phyloP scores from a whole-genome alignment of 1,284 basidiomycete species.

The Papiliotrema laurentii region DNA sequence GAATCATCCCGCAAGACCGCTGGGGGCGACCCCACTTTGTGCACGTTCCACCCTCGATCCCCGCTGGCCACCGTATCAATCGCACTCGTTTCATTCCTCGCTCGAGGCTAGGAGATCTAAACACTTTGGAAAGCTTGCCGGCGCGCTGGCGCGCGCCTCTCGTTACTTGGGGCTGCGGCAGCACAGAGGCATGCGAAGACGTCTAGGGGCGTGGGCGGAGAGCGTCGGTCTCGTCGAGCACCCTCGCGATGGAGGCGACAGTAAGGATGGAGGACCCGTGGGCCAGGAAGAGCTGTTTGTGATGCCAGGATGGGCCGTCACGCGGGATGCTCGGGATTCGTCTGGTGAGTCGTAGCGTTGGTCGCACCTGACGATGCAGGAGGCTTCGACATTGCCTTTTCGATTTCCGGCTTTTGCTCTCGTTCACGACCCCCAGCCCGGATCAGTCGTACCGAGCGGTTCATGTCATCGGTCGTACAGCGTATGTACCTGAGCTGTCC shows the following conservation, averaged over 20 bases:
- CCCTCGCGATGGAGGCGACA: not conserved
- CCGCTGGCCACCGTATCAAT: too few relatives aligned
- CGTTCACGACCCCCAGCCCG: slow-evolving; percentile 59
- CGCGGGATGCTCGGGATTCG: slow-evolving; percentile 9
- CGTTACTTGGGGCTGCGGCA: slow-evolving; percentile 5
- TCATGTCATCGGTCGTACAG: slow-evolving; percentile 71
- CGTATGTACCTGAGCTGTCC: slow-evolving; percentile 49
- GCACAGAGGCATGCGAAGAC: slow-evolving; percentile 54
- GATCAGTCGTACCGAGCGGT: slow-evolving; percentile 65
- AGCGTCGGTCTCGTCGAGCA: slow-evolving; percentile 5
- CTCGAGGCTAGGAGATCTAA: too few relatives aligned
- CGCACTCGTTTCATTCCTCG: too few relatives aligned
- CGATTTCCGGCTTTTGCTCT: slow-evolving; percentile 68
- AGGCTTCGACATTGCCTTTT: slow-evolving; percentile 64
- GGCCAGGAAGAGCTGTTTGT: slow-evolving; percentile 26
- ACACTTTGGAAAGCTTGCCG: too few relatives aligned
- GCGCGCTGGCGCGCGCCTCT: too few relatives aligned
- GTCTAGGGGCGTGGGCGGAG: slow-evolving; percentile 46
- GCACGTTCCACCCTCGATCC: too few relatives aligned
- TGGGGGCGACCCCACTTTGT: too few relatives aligned
- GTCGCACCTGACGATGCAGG: not conserved
- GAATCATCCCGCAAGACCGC: too few relatives aligned
- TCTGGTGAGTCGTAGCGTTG: not conserved
- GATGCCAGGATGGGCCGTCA: slow-evolving; percentile 41
- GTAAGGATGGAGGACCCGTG: not conserved